These are phyloP conservation scores for Candolleomyces eurysporus DNA, from an alignment of 768 basidiomycete species.

Conservation along the genomic window DNA sequence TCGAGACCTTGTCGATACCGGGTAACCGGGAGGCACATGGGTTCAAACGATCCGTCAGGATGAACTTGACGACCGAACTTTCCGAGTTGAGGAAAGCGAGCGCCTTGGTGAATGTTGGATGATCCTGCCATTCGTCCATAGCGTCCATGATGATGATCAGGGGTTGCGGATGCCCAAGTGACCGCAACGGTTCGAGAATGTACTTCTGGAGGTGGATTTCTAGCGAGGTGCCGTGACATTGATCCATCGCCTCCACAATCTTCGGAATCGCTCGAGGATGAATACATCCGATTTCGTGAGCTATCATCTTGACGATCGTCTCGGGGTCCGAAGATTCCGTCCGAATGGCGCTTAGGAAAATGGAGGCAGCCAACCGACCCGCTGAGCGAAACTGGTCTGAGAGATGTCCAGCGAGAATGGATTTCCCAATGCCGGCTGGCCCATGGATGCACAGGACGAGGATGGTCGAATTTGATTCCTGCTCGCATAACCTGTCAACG, in stretches of 20 bases:
- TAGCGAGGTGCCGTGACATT: background rate
- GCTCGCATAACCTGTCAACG: too few relatives aligned
- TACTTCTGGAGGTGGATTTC: background rate
- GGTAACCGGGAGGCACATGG: background rate
- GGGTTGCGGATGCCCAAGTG: background rate
- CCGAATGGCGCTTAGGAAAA: background rate
- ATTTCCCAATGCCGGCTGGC: slow-evolving; percentile 9
- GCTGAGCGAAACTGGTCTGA: background rate
- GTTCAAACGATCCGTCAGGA: background rate
- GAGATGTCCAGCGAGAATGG: slow-evolving; percentile 5
- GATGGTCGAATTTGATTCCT: too few relatives aligned
- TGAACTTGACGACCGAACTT: background rate
- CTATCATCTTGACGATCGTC: slow-evolving; percentile 8
- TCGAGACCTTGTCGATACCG: too few relatives aligned
- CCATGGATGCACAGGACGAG: slow-evolving; percentile 11
- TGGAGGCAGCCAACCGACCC: slow-evolving; percentile 2
- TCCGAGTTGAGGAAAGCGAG: background rate
- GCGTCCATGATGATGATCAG: slow-evolving; percentile 10
- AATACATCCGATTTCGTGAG: slow-evolving; percentile 1
- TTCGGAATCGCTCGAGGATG: slow-evolving; percentile 1
- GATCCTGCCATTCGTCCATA: slow-evolving; percentile 7
- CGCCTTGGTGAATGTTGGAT: background rate
- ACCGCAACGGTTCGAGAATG: background rate
- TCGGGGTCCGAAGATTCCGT: background rate
- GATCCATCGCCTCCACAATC: background rate